Percentiles rank a stretch among this genome's conserved stretches.
Evolutionary conservation across 2,329 filamentous ascomycete genomes (phyloP).

Genomic region (Pseudovirgaria hyperparasitica): DNA sequence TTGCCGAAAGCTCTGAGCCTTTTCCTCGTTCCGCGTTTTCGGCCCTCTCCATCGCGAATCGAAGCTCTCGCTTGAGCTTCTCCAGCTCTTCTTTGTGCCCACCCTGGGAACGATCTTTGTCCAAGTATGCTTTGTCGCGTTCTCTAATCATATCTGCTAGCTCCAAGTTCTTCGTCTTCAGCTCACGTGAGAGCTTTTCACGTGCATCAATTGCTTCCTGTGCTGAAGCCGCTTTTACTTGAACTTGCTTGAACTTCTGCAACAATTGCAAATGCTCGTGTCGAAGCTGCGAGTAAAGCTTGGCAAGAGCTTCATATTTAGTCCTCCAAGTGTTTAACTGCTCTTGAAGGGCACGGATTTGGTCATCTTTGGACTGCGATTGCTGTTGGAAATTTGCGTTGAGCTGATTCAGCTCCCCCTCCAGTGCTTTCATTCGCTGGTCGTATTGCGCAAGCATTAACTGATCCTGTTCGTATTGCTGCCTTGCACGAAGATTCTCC

Average conservation of each 20-base stretch:
- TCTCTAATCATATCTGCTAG: constrained; percentile 97
- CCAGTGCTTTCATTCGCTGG: constrained; percentile 78
- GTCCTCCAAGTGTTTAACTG: constrained; percentile 96
- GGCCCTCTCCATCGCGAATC: constrained; percentile 79
- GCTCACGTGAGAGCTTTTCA: constrained; percentile 90
- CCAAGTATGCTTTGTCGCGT: constrained; percentile 82
- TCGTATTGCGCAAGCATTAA: constrained; percentile 96
- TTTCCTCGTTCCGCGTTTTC: constrained; percentile 89
- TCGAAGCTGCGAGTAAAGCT: constrained; percentile 90
- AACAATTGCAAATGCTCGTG: constrained; percentile 90
- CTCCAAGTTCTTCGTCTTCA: constrained; percentile 99
- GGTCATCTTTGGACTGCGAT: constrained; percentile 80
- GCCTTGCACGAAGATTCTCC: constrained; percentile 85
- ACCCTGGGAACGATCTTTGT: constrained; percentile 77
- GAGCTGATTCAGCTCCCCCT: constrained; percentile 73
- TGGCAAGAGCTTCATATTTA: constrained; percentile 93
- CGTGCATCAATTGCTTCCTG: constrained; percentile 92
- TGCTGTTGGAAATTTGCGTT: constrained; percentile 77
- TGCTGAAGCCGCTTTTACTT: constrained; percentile 90
- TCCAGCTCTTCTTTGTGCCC: constrained; percentile 87
- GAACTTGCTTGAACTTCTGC: constrained; percentile 91
- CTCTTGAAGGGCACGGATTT: constrained; percentile 83
- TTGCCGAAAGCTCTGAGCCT: constrained; percentile 84
- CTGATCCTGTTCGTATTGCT: constrained; percentile 95
- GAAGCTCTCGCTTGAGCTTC: constrained; percentile 85